phyloP scores from a whole-genome alignment of 2,329 filamentous ascomycete species.

The Penicillium brasilianum region DNA sequence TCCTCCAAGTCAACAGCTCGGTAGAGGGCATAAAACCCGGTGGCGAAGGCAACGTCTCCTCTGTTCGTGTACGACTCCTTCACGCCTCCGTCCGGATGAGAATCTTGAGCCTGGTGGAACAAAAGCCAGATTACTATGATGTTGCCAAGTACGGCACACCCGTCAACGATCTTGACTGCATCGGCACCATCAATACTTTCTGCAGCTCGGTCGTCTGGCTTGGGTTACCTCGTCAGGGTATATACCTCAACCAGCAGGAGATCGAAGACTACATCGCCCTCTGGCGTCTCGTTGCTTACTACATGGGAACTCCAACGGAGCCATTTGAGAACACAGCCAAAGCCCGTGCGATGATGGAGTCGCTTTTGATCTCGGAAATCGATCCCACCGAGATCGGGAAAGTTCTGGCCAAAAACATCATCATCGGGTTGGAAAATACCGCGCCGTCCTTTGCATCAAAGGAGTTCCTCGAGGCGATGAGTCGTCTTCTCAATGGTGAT shows the following conservation, averaged over 20 bases:
- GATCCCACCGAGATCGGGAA: conserved; percentile 66
- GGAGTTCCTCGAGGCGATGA: conserved; percentile 70
- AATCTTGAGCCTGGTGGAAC: conserved; percentile 64
- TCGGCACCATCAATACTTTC: conserved; percentile 74
- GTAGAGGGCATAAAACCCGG: conserved; percentile 70
- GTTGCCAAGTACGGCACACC: conserved; percentile 65
- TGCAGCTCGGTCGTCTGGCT: conserved; percentile 70
- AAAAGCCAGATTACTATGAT: conserved; percentile 66
- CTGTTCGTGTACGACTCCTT: conserved; percentile 70
- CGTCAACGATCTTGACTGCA: conserved; percentile 76
- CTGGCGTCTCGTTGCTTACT: conserved; percentile 75
- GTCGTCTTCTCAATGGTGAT: conserved; percentile 72
- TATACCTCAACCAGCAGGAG: conserved; percentile 67
- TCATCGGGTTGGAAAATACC: conserved; percentile 68
- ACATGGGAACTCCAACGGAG: conserved; percentile 71
- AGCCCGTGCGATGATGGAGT: conserved; percentile 70
- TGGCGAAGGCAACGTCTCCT: conserved; percentile 68
- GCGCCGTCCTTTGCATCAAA: conserved; percentile 69
- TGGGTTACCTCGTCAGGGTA: conserved; percentile 73
- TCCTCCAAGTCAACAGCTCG: conserved; percentile 71
- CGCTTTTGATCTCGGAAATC: conserved; percentile 69
- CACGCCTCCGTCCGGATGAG: conserved; percentile 70
- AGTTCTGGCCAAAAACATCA: conserved; percentile 75
- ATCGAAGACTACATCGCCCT: conserved; percentile 72
- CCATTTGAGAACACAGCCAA: conserved; percentile 62